Conservation (phyloP, 352 stramenopile species). For the Globisporangium irregulare region DNA sequence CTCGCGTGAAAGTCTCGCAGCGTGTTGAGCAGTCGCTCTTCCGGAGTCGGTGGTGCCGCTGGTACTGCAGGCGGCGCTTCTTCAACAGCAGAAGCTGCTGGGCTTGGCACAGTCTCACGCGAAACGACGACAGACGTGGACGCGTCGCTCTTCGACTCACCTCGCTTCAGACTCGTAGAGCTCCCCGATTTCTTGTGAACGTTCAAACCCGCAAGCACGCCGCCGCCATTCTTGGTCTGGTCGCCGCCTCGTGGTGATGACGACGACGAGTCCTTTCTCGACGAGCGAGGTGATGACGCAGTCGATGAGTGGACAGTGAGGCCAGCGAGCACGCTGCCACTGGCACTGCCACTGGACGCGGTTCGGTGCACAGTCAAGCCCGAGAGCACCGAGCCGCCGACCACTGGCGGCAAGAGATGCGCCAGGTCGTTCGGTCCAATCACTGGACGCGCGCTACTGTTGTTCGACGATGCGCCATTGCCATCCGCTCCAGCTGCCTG, state of each 20-base stretch:
- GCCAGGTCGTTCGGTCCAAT: slow-evolving; percentile 59
- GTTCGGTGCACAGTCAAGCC: slow-evolving; percentile 58
- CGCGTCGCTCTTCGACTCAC: slow-evolving; percentile 1
- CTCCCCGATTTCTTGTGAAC: slow-evolving; percentile 32
- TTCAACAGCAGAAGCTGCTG: slow-evolving; percentile 21
- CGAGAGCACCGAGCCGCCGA: slow-evolving; percentile 53
- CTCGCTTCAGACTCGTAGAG: slow-evolving; percentile 3
- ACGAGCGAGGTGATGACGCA: slow-evolving; percentile 24
- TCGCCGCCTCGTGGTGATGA: background rate
- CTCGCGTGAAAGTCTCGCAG: slow-evolving; percentile 75
- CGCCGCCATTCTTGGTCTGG: slow-evolving; percentile 20
- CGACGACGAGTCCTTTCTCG: slow-evolving; percentile 20
- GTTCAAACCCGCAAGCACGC: slow-evolving; percentile 52
- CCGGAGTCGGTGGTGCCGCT: slow-evolving; percentile 40
- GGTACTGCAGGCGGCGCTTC: slow-evolving; percentile 25
- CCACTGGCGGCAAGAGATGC: slow-evolving; percentile 60
- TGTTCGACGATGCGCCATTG: slow-evolving; percentile 28
- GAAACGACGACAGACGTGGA: slow-evolving; percentile 22
- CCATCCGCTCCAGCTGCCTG: slow-evolving; percentile 17
- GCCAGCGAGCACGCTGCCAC: slow-evolving; percentile 47
- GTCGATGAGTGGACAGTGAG: slow-evolving; percentile 59
- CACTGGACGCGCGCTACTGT: slow-evolving; percentile 18
- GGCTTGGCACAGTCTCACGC: slow-evolving; percentile 16
- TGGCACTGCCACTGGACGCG: slow-evolving; percentile 2
- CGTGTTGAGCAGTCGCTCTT: slow-evolving; percentile 65